Base-by-base conservation (phyloP, 2,329 filamentous ascomycete genomes). In the Talaromyces sp. region DNA sequence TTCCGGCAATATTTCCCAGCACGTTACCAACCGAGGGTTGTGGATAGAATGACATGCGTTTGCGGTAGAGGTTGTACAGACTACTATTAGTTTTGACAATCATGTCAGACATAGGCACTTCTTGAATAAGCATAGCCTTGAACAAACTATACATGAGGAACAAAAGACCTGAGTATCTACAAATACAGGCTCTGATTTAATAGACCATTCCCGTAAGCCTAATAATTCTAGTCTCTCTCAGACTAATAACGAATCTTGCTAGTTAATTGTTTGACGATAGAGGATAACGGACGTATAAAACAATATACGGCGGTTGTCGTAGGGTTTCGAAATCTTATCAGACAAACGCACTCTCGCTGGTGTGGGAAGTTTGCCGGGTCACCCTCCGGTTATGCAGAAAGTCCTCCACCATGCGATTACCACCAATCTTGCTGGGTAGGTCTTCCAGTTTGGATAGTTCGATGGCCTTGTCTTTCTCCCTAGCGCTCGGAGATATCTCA, bases 381-480 rank as follows among this genome's bases (percentile, higher is more conserved):
- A 10, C n/a, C n/a, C 69, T 70, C 36, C 71, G 68, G 58, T 69
- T 72, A 39, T 67, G 63, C 62, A 74, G 59, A 59, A 74, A 74
- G 51, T 67, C 57, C 36, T 74, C 72, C 45, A 74, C 71, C 72
- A 74, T 73, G 19, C 61, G 65, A 53, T 74, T 73, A 60, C 68
- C 71, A 28, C 69, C 70, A 9, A 72, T 66, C 1, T 65, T 64
- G 2, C 65, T 63, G 40, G 65, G 64, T 33, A 62, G 43, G 17
- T 63, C 66, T 48, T 68, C 64, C 5, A 64, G 31, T 11, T 64
- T 61, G 39, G 67, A 64, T 19, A 62, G 54, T 7, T 63, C 63
- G 50, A 61, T 61, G 11, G 60, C 53, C 17, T 62, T 25, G 15
- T 56, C 28, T 21, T 39, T 56, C 13, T 33, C 62, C 13, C 17